Evolutionary conservation across 106 monocot species (phyloP).

Genomic region (Allium fistulosum): DNA sequence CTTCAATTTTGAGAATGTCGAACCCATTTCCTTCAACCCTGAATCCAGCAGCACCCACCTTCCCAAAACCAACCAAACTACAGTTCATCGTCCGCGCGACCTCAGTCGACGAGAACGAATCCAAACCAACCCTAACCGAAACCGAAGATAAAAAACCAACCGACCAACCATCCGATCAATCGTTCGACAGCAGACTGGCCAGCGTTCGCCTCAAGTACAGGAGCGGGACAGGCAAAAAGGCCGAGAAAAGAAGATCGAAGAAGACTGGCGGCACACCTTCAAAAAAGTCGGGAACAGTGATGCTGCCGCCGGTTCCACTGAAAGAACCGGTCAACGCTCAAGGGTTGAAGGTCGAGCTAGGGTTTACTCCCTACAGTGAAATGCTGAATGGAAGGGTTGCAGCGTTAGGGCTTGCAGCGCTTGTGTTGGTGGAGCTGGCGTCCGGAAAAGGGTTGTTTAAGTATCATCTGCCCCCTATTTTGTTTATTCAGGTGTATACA

Average conservation of each 20-base stretch:
- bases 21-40: conserved; percentile 29
- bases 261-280: conserved; percentile 10
- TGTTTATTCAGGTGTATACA: conserved; percentile 81
- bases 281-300: conserved; percentile 25
- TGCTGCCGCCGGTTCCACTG: conserved; percentile 69
- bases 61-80: background rate
- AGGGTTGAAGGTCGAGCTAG: conserved; percentile 58
- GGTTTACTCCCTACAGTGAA: conserved; percentile 83
- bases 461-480: conserved; percentile 52
- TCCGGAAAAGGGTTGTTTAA: conserved; percentile 56
- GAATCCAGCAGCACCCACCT: background rate
- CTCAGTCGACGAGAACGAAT: conserved; percentile 8
- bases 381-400: conserved; percentile 67
- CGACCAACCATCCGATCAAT: conserved; percentile 8
- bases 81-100: conserved; percentile 6
- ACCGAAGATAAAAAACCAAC: background rate
- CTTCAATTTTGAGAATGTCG: conserved; percentile 8
- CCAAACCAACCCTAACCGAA: conserved; percentile 1
- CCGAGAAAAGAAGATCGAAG: conserved; percentile 49
- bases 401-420: conserved; percentile 62
- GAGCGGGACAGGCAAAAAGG: conserved; percentile 76
- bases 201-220: conserved; percentile 73
- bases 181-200: conserved; percentile 51
- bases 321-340: conserved; percentile 24
- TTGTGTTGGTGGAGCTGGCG: conserved; percentile 78